Evolutionary conservation across 345 rosid genomes (phyloP).

Genomic region (Firmiana major): DNA sequence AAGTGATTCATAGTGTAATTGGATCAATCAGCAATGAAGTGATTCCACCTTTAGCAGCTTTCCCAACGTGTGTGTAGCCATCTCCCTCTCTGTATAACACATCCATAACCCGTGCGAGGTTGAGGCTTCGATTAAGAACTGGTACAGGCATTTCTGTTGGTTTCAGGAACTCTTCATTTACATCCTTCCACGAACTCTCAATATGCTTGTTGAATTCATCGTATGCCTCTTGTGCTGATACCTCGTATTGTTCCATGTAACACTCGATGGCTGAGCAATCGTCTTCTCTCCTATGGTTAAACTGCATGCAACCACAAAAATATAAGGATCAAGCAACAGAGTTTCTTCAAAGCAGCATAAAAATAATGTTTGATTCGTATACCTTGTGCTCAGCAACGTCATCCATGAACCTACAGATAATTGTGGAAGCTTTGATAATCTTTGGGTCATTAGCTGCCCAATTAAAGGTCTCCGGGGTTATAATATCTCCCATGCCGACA

Average conservation of each 20-base stretch:
- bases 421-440: constrained; percentile 14
- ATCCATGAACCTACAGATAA: constrained; percentile 30
- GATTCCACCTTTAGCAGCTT: background rate
- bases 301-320: background rate
- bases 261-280: background rate
- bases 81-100: background rate
- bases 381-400: constrained; percentile 23
- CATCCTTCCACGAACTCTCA: background rate
- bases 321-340: too few relatives aligned
- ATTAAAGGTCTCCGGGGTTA: constrained; percentile 19
- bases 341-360: too few relatives aligned
- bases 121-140: background rate
- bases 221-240: background rate
- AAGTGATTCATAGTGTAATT: background rate
- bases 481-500: constrained; percentile 28
- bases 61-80: constrained; percentile 1
- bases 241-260: constrained; percentile 4
- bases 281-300: background rate
- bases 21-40: constrained; percentile 4
- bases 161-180: background rate
- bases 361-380: background rate
- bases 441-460: constrained; percentile 23
- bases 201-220: background rate
- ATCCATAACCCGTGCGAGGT: constrained; percentile 11
- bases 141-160: background rate